These are phyloP conservation scores for Agaricus sinodeliciosus DNA, from an alignment of 768 basidiomycete genomes.

Conservation along the genomic window DNA sequence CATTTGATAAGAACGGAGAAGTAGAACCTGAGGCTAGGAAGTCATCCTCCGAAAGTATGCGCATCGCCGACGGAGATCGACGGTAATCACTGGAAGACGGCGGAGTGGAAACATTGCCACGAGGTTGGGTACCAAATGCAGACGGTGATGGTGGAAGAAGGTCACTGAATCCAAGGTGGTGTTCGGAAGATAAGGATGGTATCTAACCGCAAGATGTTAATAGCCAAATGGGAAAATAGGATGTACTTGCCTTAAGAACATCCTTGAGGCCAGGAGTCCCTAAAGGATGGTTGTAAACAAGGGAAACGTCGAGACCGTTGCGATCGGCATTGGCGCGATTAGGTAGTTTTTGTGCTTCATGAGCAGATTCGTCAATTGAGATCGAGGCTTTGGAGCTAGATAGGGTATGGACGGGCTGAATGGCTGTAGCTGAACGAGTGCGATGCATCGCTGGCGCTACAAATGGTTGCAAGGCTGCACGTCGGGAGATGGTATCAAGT, in stretches of 20 bases:
- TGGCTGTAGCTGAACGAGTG: slow-evolving; percentile 36
- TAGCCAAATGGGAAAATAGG: background rate
- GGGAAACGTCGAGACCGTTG: slow-evolving; percentile 41
- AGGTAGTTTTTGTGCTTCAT: slow-evolving; percentile 2
- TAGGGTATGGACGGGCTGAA: slow-evolving; percentile 22
- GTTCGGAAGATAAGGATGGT: slow-evolving; percentile 61
- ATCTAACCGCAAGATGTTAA: slow-evolving; percentile 32
- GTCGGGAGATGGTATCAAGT: slow-evolving; percentile 36
- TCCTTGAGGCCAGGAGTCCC: slow-evolving; percentile 62
- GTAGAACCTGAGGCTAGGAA: background rate
- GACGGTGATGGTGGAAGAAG: slow-evolving; percentile 72
- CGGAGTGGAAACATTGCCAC: background rate
- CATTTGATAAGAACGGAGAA: background rate
- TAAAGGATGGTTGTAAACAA: slow-evolving; percentile 18
- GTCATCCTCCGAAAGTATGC: slow-evolving; percentile 3
- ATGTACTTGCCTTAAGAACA: slow-evolving; percentile 52
- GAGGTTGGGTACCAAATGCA: slow-evolving; percentile 17
- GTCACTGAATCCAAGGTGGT: slow-evolving; percentile 62
- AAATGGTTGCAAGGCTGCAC: slow-evolving; percentile 17
- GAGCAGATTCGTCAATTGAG: slow-evolving; percentile 1
- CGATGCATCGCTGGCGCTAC: slow-evolving; percentile 29
- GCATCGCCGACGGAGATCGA: slow-evolving; percentile 1
- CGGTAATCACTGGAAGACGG: background rate
- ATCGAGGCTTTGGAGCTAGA: slow-evolving; percentile 3
- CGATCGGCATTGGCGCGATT: slow-evolving; percentile 28